Conservation (phyloP, 306 rosid genomes). For the Pueraria montana region DNA sequence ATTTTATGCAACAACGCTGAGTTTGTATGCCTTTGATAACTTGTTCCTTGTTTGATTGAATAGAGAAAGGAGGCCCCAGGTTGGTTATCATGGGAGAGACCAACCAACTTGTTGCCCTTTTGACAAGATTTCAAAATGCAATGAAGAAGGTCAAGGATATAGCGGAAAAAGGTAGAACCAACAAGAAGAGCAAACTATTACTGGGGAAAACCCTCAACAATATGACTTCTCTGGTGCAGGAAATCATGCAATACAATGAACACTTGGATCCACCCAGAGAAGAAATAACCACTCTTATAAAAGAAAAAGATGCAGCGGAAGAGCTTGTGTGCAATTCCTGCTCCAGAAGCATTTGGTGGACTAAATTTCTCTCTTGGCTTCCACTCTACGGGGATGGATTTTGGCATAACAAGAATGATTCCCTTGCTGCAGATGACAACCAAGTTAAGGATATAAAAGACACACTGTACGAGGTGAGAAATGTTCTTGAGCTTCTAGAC, state of each 20-base stretch:
- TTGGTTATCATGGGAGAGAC: constrained; percentile 8
- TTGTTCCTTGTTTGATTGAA: not conserved
- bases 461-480: no score
- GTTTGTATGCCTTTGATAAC: no score
- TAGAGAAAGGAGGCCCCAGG: not conserved
- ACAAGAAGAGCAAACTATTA: not conserved
- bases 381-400: not conserved
- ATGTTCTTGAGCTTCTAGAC: no score
- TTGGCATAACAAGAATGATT: not conserved
- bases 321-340: not conserved
- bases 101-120: not conserved
- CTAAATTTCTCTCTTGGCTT: not conserved
- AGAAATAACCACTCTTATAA: constrained; percentile 25
- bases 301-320: not conserved
- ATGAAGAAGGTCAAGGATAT: not conserved
- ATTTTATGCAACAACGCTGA: not conserved
- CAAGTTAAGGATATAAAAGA: no score
- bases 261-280: constrained; percentile 33
- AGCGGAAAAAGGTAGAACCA: not conserved
- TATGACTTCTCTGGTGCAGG: not conserved
- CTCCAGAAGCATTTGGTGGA: not conserved
- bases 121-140: not conserved
- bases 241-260: constrained; percentile 30
- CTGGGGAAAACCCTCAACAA: constrained; percentile 18
- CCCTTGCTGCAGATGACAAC: not conserved